phyloP scores from a whole-genome alignment of 2,329 filamentous ascomycete genomes.

The Cladosporium halotolerans region DNA sequence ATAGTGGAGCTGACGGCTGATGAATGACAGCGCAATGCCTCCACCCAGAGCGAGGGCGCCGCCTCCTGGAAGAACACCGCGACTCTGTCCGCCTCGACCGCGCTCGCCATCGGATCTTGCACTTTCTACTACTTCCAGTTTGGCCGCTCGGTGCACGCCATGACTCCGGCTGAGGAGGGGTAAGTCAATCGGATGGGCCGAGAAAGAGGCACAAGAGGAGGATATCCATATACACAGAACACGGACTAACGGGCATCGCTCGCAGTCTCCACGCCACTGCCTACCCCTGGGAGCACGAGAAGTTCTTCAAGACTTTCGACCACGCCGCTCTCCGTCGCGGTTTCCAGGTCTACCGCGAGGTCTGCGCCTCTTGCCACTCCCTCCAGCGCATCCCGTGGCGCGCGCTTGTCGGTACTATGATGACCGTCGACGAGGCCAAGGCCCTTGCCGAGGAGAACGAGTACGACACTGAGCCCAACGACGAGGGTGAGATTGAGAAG shows the following conservation, averaged over 20 bases:
- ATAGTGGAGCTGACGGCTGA: conserved; percentile 17
- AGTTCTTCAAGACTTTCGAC: conserved; percentile 93
- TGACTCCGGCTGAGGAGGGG: conserved; percentile 96
- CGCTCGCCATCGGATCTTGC: conserved; percentile 78
- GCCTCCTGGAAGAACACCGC: conserved; percentile 79
- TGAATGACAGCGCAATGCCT: conserved; percentile 50
- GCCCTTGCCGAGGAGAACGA: conserved; percentile 95
- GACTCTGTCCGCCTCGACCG: conserved; percentile 78
- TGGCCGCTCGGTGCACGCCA: conserved; percentile 77
- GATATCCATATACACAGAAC: conserved; percentile 14
- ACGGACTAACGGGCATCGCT: background rate
- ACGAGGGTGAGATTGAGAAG: conserved; percentile 97
- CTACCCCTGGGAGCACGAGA: conserved; percentile 93
- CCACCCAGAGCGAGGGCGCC: conserved; percentile 63
- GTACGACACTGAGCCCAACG: conserved; percentile 96
- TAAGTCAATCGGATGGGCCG: conserved; percentile 51
- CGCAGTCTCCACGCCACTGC: conserved; percentile 78
- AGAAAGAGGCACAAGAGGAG: background rate
- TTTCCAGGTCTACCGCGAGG: conserved; percentile 99
- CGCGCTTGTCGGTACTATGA: conserved; percentile 76
- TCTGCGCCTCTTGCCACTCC: conserved; percentile 97
- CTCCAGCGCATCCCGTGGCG: conserved; percentile 92
- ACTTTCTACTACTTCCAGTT: conserved; percentile 98
- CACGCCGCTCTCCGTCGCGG: conserved; percentile 96
- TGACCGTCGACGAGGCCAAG: conserved; percentile 98